Evolutionary conservation across 805 yeast species (phyloP), one percentile per base, ranked within the genome.

Genomic region (Starmerella tilneyi): DNA sequence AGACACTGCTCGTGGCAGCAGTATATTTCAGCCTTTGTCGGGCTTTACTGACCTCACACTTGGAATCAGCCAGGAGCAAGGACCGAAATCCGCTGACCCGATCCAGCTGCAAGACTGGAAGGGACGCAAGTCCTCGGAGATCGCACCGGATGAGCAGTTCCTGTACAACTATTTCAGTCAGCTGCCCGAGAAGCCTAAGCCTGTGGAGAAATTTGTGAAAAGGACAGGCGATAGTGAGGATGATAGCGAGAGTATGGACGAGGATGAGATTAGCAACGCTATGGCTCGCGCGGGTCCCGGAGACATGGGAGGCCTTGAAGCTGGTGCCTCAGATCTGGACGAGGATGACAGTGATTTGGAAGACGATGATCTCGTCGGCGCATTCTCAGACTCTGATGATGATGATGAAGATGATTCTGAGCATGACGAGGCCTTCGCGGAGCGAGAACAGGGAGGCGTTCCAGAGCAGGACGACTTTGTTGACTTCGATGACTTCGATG

Each of bases 1-100:
- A 63, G 70, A 78, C 16, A 62, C 69, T 27, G 67, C 79, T n/a
- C 79, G 82, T 61, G 97, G 97, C 58, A 70, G 81, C 4, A 85
- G 96, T 35, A 88, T 92, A 60, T 92, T 92, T 97, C 98, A 92
- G 70, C 97, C 98, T 41, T 70, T 92, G 53, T 86, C 94, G 36
- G 96, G 96, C 51, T 59, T 46, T 26, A 55, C 57, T 2, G 63
- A 59, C 43, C 53, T 58, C 16, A 54, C 53, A 11, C 47, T 63
- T 9, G 55, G 64, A 12, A 51, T 63, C 12, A 50, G 59, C 9
- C 57, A 60, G 9, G 59, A 59, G 41, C 59, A 52, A 1, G 76
- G 84, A n/a, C 74, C 84, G 12, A 54, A 45, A 17, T 62, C 62
- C 4, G 74, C 70, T n/a, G 60, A 73, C 12, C 95, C 97, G 2